phyloP scores from a whole-genome alignment of 306 rosid genomes.

The Begonia masoniana region DNA sequence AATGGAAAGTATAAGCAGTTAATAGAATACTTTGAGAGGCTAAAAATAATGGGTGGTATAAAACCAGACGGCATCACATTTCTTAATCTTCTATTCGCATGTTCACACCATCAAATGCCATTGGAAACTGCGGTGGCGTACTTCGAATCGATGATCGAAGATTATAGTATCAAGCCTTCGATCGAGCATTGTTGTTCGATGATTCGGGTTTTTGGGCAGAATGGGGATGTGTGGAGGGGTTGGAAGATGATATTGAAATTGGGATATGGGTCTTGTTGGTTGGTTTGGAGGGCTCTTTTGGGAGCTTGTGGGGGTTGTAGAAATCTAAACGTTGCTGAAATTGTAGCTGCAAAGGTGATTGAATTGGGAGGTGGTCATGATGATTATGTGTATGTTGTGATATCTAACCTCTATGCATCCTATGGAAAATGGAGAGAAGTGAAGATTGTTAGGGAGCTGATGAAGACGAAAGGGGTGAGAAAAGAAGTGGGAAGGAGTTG shows the following conservation, averaged over 20 bases:
- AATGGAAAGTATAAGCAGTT: constrained; percentile 31
- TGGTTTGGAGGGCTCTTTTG: constrained; percentile 62
- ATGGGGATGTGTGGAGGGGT: constrained; percentile 42
- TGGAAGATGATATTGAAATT: constrained; percentile 32
- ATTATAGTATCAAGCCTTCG: constrained; percentile 38
- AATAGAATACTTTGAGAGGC: constrained; percentile 29
- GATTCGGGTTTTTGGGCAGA: constrained; percentile 56
- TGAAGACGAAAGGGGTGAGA: constrained; percentile 33
- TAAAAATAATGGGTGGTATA: constrained; percentile 24
- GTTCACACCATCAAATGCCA: constrained; percentile 35
- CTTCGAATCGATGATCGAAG: constrained; percentile 34
- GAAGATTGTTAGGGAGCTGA: constrained; percentile 31
- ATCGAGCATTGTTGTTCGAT: constrained; percentile 58
- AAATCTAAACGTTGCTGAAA: constrained; percentile 34
- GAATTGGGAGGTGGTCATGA: constrained; percentile 28
- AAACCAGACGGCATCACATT: constrained; percentile 60
- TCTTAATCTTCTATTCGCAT: constrained; percentile 42
- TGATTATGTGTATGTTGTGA: constrained; percentile 40
- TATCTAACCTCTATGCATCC: constrained; percentile 52
- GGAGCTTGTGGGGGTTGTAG: constrained; percentile 35
- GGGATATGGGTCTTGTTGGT: constrained; percentile 38
- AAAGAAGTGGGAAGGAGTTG: constrained; percentile 54
- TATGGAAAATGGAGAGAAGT: constrained; percentile 58
- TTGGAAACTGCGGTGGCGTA: constrained; percentile 22
- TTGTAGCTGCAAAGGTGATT: constrained; percentile 50